Conservation (phyloP, 2,329 filamentous ascomycete species). For the Fusarium pseudograminearum region DNA sequence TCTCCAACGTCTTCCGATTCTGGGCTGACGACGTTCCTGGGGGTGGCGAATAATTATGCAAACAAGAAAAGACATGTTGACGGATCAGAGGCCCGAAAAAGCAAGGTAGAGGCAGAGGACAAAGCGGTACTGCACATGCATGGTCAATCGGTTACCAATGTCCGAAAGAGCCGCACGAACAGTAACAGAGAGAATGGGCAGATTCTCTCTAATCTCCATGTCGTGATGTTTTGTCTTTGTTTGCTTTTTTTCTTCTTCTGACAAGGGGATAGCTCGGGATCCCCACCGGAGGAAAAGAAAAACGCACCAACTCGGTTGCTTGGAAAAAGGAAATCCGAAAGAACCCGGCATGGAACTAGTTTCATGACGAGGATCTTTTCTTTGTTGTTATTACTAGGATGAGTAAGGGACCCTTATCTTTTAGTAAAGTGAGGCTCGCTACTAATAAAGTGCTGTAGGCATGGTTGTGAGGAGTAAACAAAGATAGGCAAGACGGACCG, state of each 20-base stretch:
- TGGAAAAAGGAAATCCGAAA: constrained; percentile 35
- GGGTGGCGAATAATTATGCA: constrained; percentile 7
- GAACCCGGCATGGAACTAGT: constrained; percentile 32
- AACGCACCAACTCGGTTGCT: constrained; percentile 24
- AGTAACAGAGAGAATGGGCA: constrained; percentile 20
- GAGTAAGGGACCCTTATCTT: constrained; percentile 34
- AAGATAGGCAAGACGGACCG: constrained; percentile 20
- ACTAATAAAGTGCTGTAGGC: background rate
- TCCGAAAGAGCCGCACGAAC: constrained; percentile 29
- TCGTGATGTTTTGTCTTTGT: constrained; percentile 14
- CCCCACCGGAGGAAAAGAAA: constrained; percentile 18
- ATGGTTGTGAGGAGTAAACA: constrained; percentile 10
- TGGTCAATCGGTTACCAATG: constrained; percentile 11
- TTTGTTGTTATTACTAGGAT: constrained; percentile 9
- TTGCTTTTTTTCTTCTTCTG: background rate
- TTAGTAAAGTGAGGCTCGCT: constrained; percentile 16
- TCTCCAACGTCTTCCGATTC: constrained; percentile 12
- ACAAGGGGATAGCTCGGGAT: constrained; percentile 37
- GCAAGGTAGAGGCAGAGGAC: constrained; percentile 4
- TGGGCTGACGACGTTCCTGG: constrained; percentile 24
- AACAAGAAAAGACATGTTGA: background rate
- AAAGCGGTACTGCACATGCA: background rate
- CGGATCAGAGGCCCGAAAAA: constrained; percentile 36
- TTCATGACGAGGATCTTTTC: background rate
- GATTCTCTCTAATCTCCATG: constrained; percentile 14